Evolutionary conservation across 257 asterid species (phyloP).

Genomic region (Euphrasia confusa): DNA sequence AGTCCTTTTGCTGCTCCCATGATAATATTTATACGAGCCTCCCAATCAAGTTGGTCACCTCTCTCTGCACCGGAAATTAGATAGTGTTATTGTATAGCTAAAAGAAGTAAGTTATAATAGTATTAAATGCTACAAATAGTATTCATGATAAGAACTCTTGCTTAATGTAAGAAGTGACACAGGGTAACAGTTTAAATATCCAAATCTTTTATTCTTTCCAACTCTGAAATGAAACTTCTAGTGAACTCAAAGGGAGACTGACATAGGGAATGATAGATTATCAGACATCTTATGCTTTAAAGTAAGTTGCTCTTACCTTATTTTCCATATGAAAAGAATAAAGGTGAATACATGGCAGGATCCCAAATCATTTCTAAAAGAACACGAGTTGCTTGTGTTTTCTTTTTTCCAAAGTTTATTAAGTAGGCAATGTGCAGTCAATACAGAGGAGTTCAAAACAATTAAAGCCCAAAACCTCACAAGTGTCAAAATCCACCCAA

Average conservation of each 20-base stretch:
- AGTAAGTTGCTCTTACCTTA: background rate
- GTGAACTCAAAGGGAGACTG: background rate
- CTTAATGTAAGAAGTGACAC: constrained; percentile 8
- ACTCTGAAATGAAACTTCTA: background rate
- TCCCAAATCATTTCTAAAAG: background rate
- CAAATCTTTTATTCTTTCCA: constrained; percentile 4
- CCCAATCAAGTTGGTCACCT: constrained; percentile 77
- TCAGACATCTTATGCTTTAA: background rate
- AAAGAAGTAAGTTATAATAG: constrained; percentile 12
- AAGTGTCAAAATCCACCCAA: constrained; percentile 3
- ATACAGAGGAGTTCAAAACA: constrained; percentile 3
- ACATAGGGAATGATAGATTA: background rate
- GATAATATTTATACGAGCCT: constrained; percentile 59
- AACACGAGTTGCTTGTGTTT: constrained; percentile 5
- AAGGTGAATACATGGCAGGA: constrained; percentile 4
- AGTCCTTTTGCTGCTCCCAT: constrained; percentile 80
- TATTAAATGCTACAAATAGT: constrained; percentile 5
- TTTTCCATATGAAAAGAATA: background rate
- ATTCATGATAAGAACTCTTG: background rate
- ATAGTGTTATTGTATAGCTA: constrained; percentile 15
- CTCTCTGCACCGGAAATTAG: constrained; percentile 38
- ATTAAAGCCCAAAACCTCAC: background rate
- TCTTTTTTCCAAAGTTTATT: constrained; percentile 10
- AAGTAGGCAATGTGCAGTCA: constrained; percentile 7
- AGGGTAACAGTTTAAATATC: background rate